Conservation (phyloP, 169 alveolate genomes). For the Plasmodium gonderi region DNA sequence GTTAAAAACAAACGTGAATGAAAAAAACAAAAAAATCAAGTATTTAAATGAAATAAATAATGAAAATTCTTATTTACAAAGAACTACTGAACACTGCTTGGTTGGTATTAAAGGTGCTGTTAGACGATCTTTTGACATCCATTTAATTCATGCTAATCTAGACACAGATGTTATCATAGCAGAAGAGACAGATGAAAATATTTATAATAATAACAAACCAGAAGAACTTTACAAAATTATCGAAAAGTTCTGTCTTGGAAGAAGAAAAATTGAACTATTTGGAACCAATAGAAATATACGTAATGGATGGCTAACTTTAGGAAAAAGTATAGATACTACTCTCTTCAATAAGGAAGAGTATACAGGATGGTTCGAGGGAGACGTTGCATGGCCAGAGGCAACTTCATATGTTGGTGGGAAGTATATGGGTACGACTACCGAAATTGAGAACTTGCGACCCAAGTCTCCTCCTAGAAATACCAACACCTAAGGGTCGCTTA, state of each 20-base stretch:
- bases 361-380: conserved; percentile 87
- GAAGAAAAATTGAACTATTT: conserved; percentile 92
- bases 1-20: conserved; percentile 91
- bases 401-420: conserved; percentile 90
- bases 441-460: conserved; percentile 92
- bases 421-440: conserved; percentile 89
- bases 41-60: conserved; percentile 72
- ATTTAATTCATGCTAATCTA: conserved; percentile 94
- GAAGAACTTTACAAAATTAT: conserved; percentile 92
- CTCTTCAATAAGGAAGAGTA: conserved; percentile 84
- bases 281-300: conserved; percentile 91
- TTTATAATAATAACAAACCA: conserved; percentile 86
- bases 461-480: conserved; percentile 86
- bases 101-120: conserved; percentile 95
- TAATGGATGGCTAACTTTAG: conserved; percentile 93
- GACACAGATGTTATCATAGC: conserved; percentile 95
- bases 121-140: conserved; percentile 89
- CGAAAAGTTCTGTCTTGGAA: conserved; percentile 94
- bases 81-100: conserved; percentile 94
- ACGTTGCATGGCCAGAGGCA: conserved; percentile 88
- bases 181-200: conserved; percentile 88
- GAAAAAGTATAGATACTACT: conserved; percentile 83
- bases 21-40: conserved; percentile 77
- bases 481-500: background rate
- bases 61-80: conserved; percentile 82